Base-by-base conservation (phyloP, 2,329 filamentous ascomycete genomes). In the Pseudonectria buxi region DNA sequence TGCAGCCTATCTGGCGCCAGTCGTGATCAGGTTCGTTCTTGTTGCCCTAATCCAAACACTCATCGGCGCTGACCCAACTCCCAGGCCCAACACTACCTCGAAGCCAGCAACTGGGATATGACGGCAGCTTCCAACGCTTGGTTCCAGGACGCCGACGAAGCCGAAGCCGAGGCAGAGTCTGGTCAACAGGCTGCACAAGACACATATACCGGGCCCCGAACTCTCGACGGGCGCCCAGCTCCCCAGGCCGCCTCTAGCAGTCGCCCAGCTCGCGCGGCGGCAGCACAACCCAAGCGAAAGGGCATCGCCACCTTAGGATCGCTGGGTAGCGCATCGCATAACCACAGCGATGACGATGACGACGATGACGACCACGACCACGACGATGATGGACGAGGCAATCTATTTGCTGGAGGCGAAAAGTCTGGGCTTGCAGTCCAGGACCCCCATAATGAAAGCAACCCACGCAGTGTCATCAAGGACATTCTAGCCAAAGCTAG, bases 401-500 rank as follows among this genome's bases (percentile, higher is more conserved):
- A 92, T 53, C 66, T 89, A 44, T 92, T 89, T 59, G 82, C 86
- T 14, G 86, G 86, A 33, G 86, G 86, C 24, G 86, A 90, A 63
- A 92, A 92, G 70, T 90, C 85, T 22, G 80, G 76, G 0, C 59
- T 83, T 30, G 80, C 79, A 14, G 74, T 83, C 15, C 78, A 83
- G 51, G 79, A 83, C 48, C 79, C 79, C 1, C 54, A 57, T 4
- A 60, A 68, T 33, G 63, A 70, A 10, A 58, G 58, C 3, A 71
- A 74, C 27, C 64, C 74, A 1, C 65, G 67, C 50, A 72, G 69
- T 46, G 64, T 82, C 38, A 73, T 83, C 45, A 72, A 71, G 36
- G 77, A 82, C 42, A 78, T 83, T 39, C 58, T 83, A 9, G 71
- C 76, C 49, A 79, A 81, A 53, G 80, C 79, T 1, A 71, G 68